Conservation (phyloP, 1,284 basidiomycete species). For the Sporisorium reilianum region DNA sequence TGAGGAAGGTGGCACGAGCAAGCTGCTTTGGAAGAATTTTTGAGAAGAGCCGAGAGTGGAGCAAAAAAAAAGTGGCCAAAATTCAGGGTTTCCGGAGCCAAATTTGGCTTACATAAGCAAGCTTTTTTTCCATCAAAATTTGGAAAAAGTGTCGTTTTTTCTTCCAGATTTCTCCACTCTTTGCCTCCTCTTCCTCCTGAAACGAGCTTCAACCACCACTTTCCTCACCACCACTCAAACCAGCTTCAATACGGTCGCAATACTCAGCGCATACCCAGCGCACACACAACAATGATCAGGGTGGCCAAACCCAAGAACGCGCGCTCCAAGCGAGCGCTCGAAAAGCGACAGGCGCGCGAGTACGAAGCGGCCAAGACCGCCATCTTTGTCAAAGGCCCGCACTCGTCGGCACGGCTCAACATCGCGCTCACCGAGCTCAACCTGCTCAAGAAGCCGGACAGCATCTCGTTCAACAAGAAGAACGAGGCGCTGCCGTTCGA, state of each 20-base stretch:
- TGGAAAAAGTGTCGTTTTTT: conserved; percentile 4
- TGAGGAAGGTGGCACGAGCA: too few species aligned
- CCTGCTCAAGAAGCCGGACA: conserved; percentile 72
- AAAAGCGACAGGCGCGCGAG: conserved; percentile 87
- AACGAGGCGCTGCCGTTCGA: conserved; percentile 94
- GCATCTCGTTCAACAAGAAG: conserved; percentile 94
- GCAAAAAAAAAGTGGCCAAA: conserved; percentile 12
- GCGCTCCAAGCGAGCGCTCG: conserved; percentile 90
- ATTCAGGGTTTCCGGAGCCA: conserved; percentile 4
- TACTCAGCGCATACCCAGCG: background rate
- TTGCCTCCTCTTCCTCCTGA: background rate
- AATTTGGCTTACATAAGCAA: conserved; percentile 40
- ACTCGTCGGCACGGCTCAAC: conserved; percentile 83
- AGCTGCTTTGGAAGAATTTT: conserved; percentile 9
- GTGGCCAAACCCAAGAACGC: conserved; percentile 90
- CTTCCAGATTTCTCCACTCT: background rate
- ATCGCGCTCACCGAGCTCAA: conserved; percentile 81
- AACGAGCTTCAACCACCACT: background rate
- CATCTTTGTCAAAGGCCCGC: conserved; percentile 90
- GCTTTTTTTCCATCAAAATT: conserved; percentile 11
- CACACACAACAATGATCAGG: conserved; percentile 59
- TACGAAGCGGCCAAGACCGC: conserved; percentile 82
- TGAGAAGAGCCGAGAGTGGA: conserved; percentile 16
- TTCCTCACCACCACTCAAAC: background rate
- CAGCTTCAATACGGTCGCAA: too few species aligned